These are phyloP conservation scores for Cystobasidium slooffiae DNA, from an alignment of 1,284 basidiomycete genomes.

Conservation along the genomic window DNA sequence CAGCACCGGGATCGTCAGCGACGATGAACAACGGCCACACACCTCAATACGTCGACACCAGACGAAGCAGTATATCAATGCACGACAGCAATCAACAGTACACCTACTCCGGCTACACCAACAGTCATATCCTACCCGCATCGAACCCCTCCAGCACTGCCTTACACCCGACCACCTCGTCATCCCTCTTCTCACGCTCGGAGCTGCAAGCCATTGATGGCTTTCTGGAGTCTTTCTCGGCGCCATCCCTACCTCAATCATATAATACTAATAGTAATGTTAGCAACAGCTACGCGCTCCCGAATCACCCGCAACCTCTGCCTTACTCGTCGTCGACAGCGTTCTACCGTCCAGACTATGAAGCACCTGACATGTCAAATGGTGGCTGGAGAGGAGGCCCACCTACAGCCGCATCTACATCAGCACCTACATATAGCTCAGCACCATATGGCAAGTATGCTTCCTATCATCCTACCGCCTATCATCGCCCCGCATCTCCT, in stretches of 20 bases:
- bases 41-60: too few species aligned
- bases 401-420: slow-evolving; percentile 1
- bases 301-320: neutral
- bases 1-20: too few species aligned
- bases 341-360: slow-evolving; percentile 16
- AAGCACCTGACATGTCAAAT: neutral
- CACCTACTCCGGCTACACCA: neutral
- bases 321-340: slow-evolving; percentile 18
- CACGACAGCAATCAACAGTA: neutral
- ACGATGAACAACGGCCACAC: too few species aligned
- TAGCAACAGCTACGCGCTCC: neutral
- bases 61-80: neutral
- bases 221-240: slow-evolving; percentile 31
- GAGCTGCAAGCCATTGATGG: slow-evolving; percentile 41
- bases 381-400: slow-evolving; percentile 4
- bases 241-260: neutral
- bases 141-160: neutral
- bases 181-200: slow-evolving; percentile 26
- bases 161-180: neutral
- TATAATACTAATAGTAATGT: neutral
- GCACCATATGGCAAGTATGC: neutral
- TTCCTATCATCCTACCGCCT: slow-evolving; percentile 7
- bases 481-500: neutral
- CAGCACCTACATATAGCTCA: slow-evolving; percentile 7
- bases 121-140: neutral